These are phyloP conservation scores for Cyathus striatus DNA, from an alignment of 768 basidiomycete species.

Conservation along the genomic window DNA sequence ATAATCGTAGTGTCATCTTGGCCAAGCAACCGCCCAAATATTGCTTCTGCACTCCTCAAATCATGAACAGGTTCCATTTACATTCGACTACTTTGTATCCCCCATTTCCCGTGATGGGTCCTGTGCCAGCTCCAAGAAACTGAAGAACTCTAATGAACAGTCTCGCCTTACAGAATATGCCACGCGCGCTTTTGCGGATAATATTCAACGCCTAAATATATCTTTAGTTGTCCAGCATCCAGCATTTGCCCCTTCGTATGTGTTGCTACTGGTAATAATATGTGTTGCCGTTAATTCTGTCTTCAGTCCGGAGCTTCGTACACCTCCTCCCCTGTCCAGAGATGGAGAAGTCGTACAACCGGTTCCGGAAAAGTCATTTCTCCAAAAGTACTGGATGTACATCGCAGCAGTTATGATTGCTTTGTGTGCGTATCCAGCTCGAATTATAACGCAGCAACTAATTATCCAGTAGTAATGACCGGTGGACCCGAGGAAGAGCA, in stretches of 20 bases:
- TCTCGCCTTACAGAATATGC: slow-evolving; percentile 20
- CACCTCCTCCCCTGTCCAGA: slow-evolving; percentile 60
- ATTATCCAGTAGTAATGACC: slow-evolving; percentile 20
- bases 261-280: slow-evolving; percentile 3
- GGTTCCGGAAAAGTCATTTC: slow-evolving; percentile 66
- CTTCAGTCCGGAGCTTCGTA: slow-evolving; percentile 60
- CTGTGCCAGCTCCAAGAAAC: slow-evolving; percentile 41
- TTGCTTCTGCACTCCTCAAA: slow-evolving; percentile 55
- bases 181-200: slow-evolving; percentile 15
- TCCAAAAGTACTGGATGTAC: slow-evolving; percentile 93
- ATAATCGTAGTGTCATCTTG: slow-evolving; percentile 59
- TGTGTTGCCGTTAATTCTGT: slow-evolving; percentile 1
- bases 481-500: slow-evolving; percentile 35
- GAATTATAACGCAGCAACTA: not conserved
- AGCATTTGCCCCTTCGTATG: slow-evolving; percentile 54
- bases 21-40: slow-evolving; percentile 45
- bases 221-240: slow-evolving; percentile 43
- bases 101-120: slow-evolving; percentile 66
- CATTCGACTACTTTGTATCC: slow-evolving; percentile 67
- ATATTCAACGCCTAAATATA: slow-evolving; percentile 36
- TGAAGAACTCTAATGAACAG: slow-evolving; percentile 9
- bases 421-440: slow-evolving; percentile 41
- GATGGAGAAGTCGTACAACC: slow-evolving; percentile 62
- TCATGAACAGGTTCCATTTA: slow-evolving; percentile 44
- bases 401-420: slow-evolving; percentile 54